Percentiles rank a stretch among this genome's conserved stretches.
Evolutionary conservation across 805 yeast genomes (phyloP).

Genomic region (Teunomyces atbi): DNA sequence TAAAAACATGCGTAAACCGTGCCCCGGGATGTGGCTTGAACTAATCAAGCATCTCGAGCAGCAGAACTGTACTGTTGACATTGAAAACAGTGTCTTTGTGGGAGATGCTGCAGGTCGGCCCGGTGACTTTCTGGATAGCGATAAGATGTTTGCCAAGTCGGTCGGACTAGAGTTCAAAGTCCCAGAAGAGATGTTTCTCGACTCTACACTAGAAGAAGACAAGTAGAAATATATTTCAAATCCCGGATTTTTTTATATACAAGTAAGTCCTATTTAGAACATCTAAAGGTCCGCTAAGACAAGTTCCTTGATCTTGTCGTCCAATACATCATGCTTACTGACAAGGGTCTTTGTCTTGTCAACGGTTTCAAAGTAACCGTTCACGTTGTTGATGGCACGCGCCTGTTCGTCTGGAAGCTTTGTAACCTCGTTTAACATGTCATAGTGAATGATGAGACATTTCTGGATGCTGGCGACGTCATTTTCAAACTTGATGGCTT

Average conservation of each 20-base stretch:
- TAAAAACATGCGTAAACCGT: conserved; percentile 65
- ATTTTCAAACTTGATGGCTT: conserved; percentile 71
- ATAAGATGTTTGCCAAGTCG: conserved; percentile 58
- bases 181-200: conserved; percentile 67
- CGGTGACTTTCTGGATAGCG: conserved; percentile 79
- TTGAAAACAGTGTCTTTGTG: conserved; percentile 57
- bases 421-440: conserved; percentile 21
- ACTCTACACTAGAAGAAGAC: not conserved
- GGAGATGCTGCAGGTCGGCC: conserved; percentile 96
- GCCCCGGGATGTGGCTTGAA: conserved; percentile 70
- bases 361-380: conserved; percentile 67
- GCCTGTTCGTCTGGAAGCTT: conserved; percentile 17
- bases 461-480: conserved; percentile 54
- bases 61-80: conserved; percentile 32
- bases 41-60: conserved; percentile 40
- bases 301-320: conserved; percentile 16
- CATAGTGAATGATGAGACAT: conserved; percentile 35
- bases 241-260: not conserved
- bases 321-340: conserved; percentile 19
- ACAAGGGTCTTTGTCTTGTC: conserved; percentile 32
- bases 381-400: conserved; percentile 44
- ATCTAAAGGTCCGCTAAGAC: conserved; percentile 11
- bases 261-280: not conserved
- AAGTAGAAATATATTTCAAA: not conserved
- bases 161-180: conserved; percentile 53